Base-by-base conservation (phyloP, 306 rosid genomes). In the Argentina anserina region DNA sequence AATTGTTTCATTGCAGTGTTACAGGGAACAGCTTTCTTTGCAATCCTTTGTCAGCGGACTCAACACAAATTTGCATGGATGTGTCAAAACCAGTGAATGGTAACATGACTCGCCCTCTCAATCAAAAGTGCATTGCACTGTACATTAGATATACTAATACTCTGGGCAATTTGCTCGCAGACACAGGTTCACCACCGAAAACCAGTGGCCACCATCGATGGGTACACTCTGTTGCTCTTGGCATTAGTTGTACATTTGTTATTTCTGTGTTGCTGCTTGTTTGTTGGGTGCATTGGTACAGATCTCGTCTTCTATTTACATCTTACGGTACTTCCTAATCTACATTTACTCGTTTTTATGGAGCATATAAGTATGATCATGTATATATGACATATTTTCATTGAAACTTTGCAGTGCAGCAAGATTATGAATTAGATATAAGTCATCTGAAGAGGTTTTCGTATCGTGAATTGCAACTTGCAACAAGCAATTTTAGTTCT, bases 381-480 rank as follows among this genome's bases (percentile, higher is more conserved):
- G 28, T 7, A 9, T 40, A 45, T 70, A 23, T 46, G 62, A 64
- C 26, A 69, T 45, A 11, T 69, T 23, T 18, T 15, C 60, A 53
- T 79, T 79, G 68, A 71, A 26, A 74, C n/a, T 71, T 76, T 86
- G 84, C 92, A 91, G 97, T 88, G 85, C 96, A 90, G 86, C 95
- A 90, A 86, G 99, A 91, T 78, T 90, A 65, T 72, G 97, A 91
- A 76, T 85, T 91, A 72, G 93, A 88, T 70, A 90, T 91, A 47
- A 90, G 95, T 70, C 97, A 94, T 76, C 71, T 94, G 76, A 89
- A 80, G 86, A 84, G 99, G 87, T 94, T 94, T 76, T 58, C 97
- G 71, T 86, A 86, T 84, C 96, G 96, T 9, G 97, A 94, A 79
- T 76, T 94, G 78, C 99, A 91, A 89, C 67, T 50, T 60, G 96